A percentile compares a stretch with the other conserved stretches of the same genome.
These are phyloP conservation scores for Trichoderma aggressivum DNA, from an alignment of 2,329 filamentous ascomycete genomes.

Conservation along the genomic window DNA sequence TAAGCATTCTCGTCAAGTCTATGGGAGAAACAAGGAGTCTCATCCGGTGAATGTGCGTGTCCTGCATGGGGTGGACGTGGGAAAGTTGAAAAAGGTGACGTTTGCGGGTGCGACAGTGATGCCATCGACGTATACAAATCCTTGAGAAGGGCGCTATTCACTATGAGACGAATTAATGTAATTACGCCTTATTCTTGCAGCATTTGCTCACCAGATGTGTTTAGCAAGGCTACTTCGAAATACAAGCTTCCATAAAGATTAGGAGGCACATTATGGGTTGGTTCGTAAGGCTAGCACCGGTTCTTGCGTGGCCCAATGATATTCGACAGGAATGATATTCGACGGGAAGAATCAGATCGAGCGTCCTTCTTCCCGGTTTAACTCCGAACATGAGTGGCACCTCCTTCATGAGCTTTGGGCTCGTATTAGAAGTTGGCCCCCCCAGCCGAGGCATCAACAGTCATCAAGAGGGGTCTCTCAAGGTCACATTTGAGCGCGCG, in stretches of 20 bases:
- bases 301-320: background rate
- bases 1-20: slow-evolving; percentile 23
- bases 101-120: background rate
- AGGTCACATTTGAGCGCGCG: background rate
- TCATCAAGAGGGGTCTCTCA: background rate
- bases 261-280: background rate
- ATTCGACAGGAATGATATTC: background rate
- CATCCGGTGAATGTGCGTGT: slow-evolving; percentile 40
- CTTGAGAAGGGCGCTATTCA: too few species aligned
- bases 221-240: background rate
- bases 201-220: background rate
- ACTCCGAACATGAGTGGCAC: background rate
- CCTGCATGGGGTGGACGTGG: background rate
- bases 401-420: background rate
- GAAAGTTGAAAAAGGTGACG: background rate
- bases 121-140: background rate
- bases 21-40: slow-evolving; percentile 14
- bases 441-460: background rate
- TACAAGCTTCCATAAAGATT: fast-evolving
- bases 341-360: too few species aligned
- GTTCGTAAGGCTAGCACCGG: background rate
- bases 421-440: background rate
- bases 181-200: background rate
- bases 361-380: background rate
- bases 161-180: background rate